phyloP scores from a whole-genome alignment of 768 basidiomycete species.

The Pisolithus albus region DNA sequence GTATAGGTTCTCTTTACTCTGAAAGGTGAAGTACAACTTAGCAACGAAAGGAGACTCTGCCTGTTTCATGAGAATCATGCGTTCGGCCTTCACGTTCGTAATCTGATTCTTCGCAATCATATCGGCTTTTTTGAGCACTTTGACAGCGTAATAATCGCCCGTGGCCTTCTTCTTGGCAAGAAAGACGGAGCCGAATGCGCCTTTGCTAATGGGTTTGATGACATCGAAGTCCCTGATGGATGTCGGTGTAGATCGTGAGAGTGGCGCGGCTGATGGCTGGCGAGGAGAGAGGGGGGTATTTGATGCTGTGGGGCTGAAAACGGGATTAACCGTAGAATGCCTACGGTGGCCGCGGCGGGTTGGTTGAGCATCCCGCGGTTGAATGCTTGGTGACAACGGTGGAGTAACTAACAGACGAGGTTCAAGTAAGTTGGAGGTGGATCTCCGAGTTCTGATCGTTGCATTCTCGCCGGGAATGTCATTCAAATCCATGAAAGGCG shows the following conservation, averaged over 20 bases:
- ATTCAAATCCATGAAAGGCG: slow-evolving; percentile 63
- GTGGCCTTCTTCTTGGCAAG: slow-evolving; percentile 97
- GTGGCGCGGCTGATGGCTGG: slow-evolving; percentile 68
- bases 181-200: slow-evolving; percentile 97
- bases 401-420: slow-evolving; percentile 68
- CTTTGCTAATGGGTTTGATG: slow-evolving; percentile 98
- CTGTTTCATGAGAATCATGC: slow-evolving; percentile 99
- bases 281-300: slow-evolving; percentile 76
- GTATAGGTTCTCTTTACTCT: slow-evolving; percentile 98
- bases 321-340: slow-evolving; percentile 62
- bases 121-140: slow-evolving; percentile 99
- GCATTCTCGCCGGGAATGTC: slow-evolving; percentile 34
- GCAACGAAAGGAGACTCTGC: slow-evolving; percentile 97
- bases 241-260: slow-evolving; percentile 73
- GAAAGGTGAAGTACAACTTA: slow-evolving; percentile 97
- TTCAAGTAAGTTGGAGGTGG: slow-evolving; percentile 55
- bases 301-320: slow-evolving; percentile 48
- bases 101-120: slow-evolving; percentile 99
- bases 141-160: slow-evolving; percentile 98
- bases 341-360: slow-evolving; percentile 58
- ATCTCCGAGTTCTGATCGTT: slow-evolving; percentile 58
- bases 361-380: slow-evolving; percentile 44
- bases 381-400: slow-evolving; percentile 54
- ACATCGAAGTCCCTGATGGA: slow-evolving; percentile 99
- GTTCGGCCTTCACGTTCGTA: slow-evolving; percentile 98